A percentile compares a stretch with the other conserved stretches of the same genome.
These are phyloP conservation scores for Macrocybe gigantea DNA, from an alignment of 768 basidiomycete species.

Conservation along the genomic window DNA sequence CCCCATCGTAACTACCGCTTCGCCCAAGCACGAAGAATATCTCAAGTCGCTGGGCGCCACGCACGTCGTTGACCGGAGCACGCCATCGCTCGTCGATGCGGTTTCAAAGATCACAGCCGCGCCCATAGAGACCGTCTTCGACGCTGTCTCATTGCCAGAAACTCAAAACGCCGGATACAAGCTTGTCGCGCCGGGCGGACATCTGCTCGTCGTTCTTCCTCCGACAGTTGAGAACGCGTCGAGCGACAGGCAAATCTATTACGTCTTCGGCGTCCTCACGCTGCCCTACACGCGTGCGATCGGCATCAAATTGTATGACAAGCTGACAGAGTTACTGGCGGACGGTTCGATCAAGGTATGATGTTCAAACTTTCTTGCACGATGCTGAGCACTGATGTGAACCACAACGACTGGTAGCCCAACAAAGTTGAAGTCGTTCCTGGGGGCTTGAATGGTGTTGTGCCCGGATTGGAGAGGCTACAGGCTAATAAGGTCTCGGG, in stretches of 20 bases:
- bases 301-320: not conserved
- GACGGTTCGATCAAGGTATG: not conserved
- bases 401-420: conserved; percentile 2
- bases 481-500: conserved; percentile 1
- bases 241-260: not conserved
- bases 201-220: not conserved
- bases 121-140: not conserved
- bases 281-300: not conserved
- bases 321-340: not conserved
- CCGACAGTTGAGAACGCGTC: not conserved
- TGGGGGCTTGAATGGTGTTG: conserved; percentile 1
- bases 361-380: not conserved
- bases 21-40: conserved; percentile 15
- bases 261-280: not conserved
- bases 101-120: conserved; percentile 9
- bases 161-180: not conserved
- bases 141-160: conserved; percentile 2
- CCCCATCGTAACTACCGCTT: conserved; percentile 35
- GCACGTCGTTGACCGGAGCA: conserved; percentile 25
- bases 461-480: not conserved
- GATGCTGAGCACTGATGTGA: conserved; percentile 4
- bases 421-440: conserved; percentile 1
- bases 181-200: conserved; percentile 7
- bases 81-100: not conserved
- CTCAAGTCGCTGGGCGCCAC: conserved; percentile 36